Conservation (phyloP, 2,329 filamentous ascomycete species). For the Penicillium sp. region DNA sequence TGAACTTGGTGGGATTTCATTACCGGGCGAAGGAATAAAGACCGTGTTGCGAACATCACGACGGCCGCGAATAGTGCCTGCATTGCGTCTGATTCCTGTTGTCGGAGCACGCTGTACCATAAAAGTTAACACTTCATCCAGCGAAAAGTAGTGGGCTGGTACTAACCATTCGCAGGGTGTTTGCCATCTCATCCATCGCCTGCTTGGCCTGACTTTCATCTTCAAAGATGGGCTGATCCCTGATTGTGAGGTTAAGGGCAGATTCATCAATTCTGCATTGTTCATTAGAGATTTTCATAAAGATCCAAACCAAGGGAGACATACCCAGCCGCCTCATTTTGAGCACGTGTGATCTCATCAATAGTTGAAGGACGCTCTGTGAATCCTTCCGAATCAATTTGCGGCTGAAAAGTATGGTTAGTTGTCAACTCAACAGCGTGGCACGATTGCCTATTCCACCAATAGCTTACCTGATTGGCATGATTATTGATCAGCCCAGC, state of each 20-base stretch:
- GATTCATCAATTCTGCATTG: slow-evolving; percentile 43
- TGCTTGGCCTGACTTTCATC: slow-evolving; percentile 52
- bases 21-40: slow-evolving; percentile 64
- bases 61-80: slow-evolving; percentile 80
- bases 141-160: neutral
- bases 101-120: slow-evolving; percentile 47
- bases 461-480: slow-evolving; percentile 24
- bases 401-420: slow-evolving; percentile 17
- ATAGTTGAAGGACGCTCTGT: slow-evolving; percentile 43
- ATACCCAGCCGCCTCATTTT: slow-evolving; percentile 48
- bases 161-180: slow-evolving; percentile 49
- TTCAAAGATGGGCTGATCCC: slow-evolving; percentile 53
- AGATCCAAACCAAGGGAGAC: neutral
- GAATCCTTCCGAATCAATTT: slow-evolving; percentile 44
- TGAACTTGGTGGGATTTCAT: slow-evolving; percentile 32
- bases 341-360: slow-evolving; percentile 48
- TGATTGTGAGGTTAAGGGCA: slow-evolving; percentile 50
- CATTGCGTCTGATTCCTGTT: slow-evolving; percentile 63
- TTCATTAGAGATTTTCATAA: slow-evolving; percentile 16
- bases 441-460: neutral
- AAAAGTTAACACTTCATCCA: neutral
- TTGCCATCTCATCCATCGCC: slow-evolving; percentile 52
- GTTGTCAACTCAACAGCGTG: slow-evolving; percentile 1
- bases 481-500: slow-evolving; percentile 23
- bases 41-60: slow-evolving; percentile 91